These are phyloP conservation scores for Eucalyptus pauciflora DNA, from an alignment of 345 rosid species.

Conservation along the genomic window DNA sequence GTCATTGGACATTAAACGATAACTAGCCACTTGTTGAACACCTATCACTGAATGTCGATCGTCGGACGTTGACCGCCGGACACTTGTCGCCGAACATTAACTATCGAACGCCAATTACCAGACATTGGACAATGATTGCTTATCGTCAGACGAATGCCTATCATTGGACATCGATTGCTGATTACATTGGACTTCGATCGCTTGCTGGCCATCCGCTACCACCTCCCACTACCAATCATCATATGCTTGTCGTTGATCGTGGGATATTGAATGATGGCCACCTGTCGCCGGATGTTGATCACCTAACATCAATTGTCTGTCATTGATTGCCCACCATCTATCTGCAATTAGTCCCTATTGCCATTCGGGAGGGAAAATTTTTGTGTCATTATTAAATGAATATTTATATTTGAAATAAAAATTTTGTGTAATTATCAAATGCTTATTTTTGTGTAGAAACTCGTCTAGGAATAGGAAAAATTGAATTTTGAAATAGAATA, in stretches of 20 bases:
- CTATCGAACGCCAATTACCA: rapidly evolving
- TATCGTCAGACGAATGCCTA: rapidly evolving
- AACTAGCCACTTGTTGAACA: too few relatives aligned
- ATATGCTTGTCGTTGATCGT: rapidly evolving
- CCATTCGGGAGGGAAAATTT: rapidly evolving
- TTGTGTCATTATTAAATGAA: rapidly evolving
- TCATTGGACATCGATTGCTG: rapidly evolving
- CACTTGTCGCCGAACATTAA: rapidly evolving
- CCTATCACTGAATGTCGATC: too few relatives aligned
- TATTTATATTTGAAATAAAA: rapidly evolving
- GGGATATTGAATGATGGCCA: too few relatives aligned
- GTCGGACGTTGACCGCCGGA: rapidly evolving
- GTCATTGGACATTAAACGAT: too few relatives aligned
- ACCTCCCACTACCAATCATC: too few relatives aligned
- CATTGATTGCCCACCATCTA: rapidly evolving
- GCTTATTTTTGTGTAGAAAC: rapidly evolving
- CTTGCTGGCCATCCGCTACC: too few relatives aligned
- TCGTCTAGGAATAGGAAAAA: rapidly evolving
- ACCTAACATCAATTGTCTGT: rapidly evolving
- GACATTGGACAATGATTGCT: too few relatives aligned
- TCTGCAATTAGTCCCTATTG: rapidly evolving
- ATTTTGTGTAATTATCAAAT: rapidly evolving
- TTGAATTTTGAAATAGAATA: too few relatives aligned
- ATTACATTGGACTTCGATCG: too few relatives aligned
- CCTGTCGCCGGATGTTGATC: rapidly evolving